Base-by-base conservation (phyloP, 495 filamentous ascomycete genomes). In the Lepidopterella palustris region DNA sequence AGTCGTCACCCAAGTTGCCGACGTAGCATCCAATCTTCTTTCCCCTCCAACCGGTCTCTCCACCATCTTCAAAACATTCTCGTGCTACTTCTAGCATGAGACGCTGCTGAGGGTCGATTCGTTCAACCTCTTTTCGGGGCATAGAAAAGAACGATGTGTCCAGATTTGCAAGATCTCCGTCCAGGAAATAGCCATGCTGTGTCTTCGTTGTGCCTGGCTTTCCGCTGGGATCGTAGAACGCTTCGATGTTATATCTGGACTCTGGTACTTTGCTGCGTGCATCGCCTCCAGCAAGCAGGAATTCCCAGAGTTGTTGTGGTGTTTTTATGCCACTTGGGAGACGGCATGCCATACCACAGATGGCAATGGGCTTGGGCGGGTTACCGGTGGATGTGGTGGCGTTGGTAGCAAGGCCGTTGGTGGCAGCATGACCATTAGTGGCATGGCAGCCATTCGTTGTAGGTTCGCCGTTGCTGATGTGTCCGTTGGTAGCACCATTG, bases 261-360 rank as follows among this genome's bases (percentile, higher is more conserved):
- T 13, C n/a, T 24, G 49, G 49, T 6, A 32, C 24, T 23, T 27
- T 6, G 28, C 11, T 18, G 9, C 23, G 10, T 18, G 18, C 49
- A 11, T 27, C 49, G 13, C 49, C 49, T 15, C 20, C 20, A 11
- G 9, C 24, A 4, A 27, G 18, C 24, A 83, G 63, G 60, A 87
- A 75, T 31, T 84, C 68, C 83, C 83, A 87, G 52, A 87, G 77
- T 47, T 74, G 75, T 48, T 77, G 74, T n/a, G 79, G 77, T 58
- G 64, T 77, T 28, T 74, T 73, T 25, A 78, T 75, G 53, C 78
- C 76, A 4, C 78, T 83, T 15, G 84, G 82, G 59, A 87, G 81
- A 27, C 81, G 78, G 59, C 80, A 84, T 18, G 77, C 76, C 73
- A 85, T 78, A 39, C 83, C 82, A 57, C 84, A 71, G 31, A 86